Evolutionary conservation across 805 yeast species (phyloP), one percentile per base, ranked within the genome.

Genomic region (Pachysolen tannophilus): DNA sequence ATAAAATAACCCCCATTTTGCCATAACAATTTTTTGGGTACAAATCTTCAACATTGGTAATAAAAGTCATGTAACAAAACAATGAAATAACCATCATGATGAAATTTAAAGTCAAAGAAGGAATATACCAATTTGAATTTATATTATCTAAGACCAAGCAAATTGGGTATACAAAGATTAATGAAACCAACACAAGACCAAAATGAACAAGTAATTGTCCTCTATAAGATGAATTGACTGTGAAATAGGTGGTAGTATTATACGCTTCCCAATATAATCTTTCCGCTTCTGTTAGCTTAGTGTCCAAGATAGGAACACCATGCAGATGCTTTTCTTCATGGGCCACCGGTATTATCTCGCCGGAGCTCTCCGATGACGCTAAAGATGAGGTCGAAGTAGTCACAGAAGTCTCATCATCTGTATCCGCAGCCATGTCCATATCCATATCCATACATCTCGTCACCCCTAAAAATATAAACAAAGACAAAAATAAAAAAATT

Each of bases 21-120:
- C 72, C 59, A 56, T 87, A 87, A 1, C 82, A 79, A 51, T 84
- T 84, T 27, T 69, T 65, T 1, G 95, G 95, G 53, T 85, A 90
- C 47, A 85, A 61, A 37, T 69, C 65, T 1, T 83, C 81, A 17
- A 77, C 78, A 13, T 79, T 62, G 4, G 62, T 53, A 27, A 74
- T 69, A 49, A 78, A 85, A 8, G 78, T 57, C 33, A 72, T 67
- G 46, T 78, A 72, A 14, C 69, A 56, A 11, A 76, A 42, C 36
- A 82, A 55, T 1, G 92, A 75, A 0, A 69, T 48, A 3, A 75
- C 28, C 5, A 71, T 55, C 5, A 69, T 44, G 0, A 52, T 50
- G 5, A 72, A 52, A 52, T 83, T 79, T 5, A 70, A 44, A 1
- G 76, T 56, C 41, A 82, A 66, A 3, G 63, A 50, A 0, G 80